phyloP scores from a whole-genome alignment of 257 asterid genomes.

The Solanum stenotomum region DNA sequence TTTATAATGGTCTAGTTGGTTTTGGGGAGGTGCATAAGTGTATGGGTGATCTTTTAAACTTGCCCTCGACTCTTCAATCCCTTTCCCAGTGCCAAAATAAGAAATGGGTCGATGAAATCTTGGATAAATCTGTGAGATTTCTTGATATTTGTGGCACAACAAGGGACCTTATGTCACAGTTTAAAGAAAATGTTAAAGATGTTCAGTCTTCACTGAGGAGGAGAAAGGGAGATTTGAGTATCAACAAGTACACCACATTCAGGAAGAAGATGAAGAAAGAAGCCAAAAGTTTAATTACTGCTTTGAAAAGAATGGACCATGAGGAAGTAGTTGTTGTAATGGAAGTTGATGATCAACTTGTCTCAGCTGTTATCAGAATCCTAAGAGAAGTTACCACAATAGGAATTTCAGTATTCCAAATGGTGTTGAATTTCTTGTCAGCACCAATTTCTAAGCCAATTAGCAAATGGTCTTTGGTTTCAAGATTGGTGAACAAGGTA shows the following conservation, averaged over 20 bases:
- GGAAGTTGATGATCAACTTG: not conserved
- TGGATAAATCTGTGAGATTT: conserved; percentile 4
- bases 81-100: not conserved
- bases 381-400: not conserved
- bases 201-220: not conserved
- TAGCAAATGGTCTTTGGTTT: conserved; percentile 3
- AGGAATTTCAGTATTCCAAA: not conserved
- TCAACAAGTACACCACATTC: conserved; percentile 1
- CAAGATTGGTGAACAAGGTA: conserved; percentile 9
- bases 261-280: conserved; percentile 13
- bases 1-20: not conserved
- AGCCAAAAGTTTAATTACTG: not conserved
- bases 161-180: not conserved
- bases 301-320: not conserved
- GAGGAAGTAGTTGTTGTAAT: not conserved
- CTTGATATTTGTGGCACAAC: conserved; percentile 5
- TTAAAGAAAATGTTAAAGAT: not conserved
- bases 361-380: conserved; percentile 1
- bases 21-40: conserved; percentile 2
- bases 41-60: not conserved
- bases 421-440: not conserved
- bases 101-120: conserved; percentile 5
- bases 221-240: not conserved
- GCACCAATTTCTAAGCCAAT: not conserved
- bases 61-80: conserved; percentile 7